Percentiles rank a stretch among this genome's conserved stretches.
These are phyloP conservation scores for Scleroderma bovista DNA, from an alignment of 768 basidiomycete genomes.

Conservation along the genomic window DNA sequence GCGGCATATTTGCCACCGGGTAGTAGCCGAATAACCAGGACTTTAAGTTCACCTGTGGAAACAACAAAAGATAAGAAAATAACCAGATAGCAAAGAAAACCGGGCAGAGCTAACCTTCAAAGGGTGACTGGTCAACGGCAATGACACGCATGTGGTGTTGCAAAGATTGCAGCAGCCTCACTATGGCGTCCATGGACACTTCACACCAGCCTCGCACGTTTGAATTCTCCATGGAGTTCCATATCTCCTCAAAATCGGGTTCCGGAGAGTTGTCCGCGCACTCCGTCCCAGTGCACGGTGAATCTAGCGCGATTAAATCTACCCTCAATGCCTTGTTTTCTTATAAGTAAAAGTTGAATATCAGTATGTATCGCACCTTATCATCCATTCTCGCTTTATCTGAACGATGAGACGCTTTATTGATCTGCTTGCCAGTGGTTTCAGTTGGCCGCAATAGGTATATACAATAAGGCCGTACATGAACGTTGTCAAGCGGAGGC, in stretches of 20 bases:
- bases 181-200: conserved; percentile 45
- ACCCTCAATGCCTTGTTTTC: conserved; percentile 27
- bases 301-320: conserved; percentile 73
- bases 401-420: not conserved
- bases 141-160: conserved; percentile 44
- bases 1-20: conserved; percentile 26
- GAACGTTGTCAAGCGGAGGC: conserved; percentile 6
- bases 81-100: not conserved
- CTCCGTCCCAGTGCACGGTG: conserved; percentile 59
- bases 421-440: conserved; percentile 6
- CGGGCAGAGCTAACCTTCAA: conserved; percentile 42
- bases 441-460: conserved; percentile 2
- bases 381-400: conserved; percentile 9
- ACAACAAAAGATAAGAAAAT: conserved; percentile 3
- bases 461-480: conserved; percentile 8
- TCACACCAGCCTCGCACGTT: conserved; percentile 68
- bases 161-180: conserved; percentile 49
- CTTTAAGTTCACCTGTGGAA: conserved; percentile 58
- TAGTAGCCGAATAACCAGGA: conserved; percentile 39
- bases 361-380: conserved; percentile 15
- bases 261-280: conserved; percentile 17
- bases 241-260: conserved; percentile 49
- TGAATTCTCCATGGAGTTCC: conserved; percentile 46
- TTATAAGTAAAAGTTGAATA: conserved; percentile 10
- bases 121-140: conserved; percentile 50